Evolutionary conservation across 2,329 filamentous ascomycete genomes (phyloP).

Genomic region (Ophiostoma montium): DNA sequence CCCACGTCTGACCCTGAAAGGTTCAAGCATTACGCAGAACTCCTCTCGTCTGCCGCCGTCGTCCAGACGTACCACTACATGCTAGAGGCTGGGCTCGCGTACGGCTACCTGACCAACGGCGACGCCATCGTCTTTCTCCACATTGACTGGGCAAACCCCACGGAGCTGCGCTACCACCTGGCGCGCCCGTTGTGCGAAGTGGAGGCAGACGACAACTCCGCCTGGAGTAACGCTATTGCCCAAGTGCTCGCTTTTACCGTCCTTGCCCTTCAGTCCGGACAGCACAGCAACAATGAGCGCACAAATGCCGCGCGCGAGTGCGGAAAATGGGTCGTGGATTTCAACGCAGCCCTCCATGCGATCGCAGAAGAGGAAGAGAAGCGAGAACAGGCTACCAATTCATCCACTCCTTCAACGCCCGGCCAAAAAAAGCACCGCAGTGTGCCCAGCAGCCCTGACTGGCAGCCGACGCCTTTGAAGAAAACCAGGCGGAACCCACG

Average conservation of each 20-base stretch:
- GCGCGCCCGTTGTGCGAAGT: not conserved
- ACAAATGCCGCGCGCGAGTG: not conserved
- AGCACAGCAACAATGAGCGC: constrained; percentile 14
- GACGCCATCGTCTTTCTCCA: constrained; percentile 31
- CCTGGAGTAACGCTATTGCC: constrained; percentile 16
- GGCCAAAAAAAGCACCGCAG: constrained; percentile 3
- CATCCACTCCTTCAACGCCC: not conserved
- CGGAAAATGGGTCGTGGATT: not conserved
- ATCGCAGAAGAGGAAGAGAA: not conserved
- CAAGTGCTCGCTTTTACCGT: constrained; percentile 20
- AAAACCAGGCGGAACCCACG: not conserved
- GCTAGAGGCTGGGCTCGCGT: constrained; percentile 29
- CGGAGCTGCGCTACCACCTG: constrained; percentile 17
- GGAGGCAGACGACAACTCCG: not conserved
- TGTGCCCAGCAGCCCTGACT: constrained; percentile 5
- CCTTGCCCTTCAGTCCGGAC: constrained; percentile 14
- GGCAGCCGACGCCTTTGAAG: constrained; percentile 1
- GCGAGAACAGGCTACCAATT: not conserved
- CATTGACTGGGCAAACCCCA: constrained; percentile 14
- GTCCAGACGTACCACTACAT: constrained; percentile 37
- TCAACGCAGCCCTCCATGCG: not conserved
- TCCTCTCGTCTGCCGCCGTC: constrained; percentile 24
- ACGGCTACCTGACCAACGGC: constrained; percentile 27
- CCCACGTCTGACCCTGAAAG: constrained; percentile 11
- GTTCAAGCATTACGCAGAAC: constrained; percentile 7